These are phyloP conservation scores for Castanea sativa DNA, from an alignment of 306 rosid genomes.

Conservation along the genomic window DNA sequence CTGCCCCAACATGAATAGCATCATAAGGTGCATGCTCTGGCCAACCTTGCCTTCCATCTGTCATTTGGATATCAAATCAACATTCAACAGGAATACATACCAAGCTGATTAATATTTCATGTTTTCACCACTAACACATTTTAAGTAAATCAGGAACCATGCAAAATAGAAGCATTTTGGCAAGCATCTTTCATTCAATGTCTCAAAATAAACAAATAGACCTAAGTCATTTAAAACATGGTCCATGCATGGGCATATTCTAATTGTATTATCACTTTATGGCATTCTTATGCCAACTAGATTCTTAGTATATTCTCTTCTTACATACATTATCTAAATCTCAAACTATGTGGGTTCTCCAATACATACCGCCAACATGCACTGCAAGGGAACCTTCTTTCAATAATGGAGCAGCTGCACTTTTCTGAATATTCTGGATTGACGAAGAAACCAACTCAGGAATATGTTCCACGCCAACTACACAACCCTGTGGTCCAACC, in stretches of 20 bases:
- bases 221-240: background rate
- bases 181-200: too few species aligned
- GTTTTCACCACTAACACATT: too few species aligned
- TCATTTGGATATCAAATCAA: slow-evolving; percentile 3
- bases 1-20: slow-evolving; percentile 98
- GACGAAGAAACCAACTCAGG: slow-evolving; percentile 85
- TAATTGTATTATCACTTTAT: background rate
- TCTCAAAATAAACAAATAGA: background rate
- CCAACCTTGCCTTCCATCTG: slow-evolving; percentile 97
- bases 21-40: slow-evolving; percentile 80
- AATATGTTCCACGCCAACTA: slow-evolving; percentile 91
- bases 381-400: slow-evolving; percentile 79
- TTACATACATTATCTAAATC: background rate
- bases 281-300: background rate
- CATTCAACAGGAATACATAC: too few species aligned
- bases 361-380: slow-evolving; percentile 68
- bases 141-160: too few species aligned
- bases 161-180: too few species aligned
- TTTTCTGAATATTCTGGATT: slow-evolving; percentile 60
- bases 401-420: slow-evolving; percentile 68
- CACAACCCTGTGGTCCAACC: slow-evolving; percentile 84
- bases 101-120: too few species aligned
- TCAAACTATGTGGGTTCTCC: background rate
- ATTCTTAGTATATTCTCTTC: background rate
- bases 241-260: background rate